These are phyloP conservation scores for Trametes versicolor DNA, from an alignment of 1,284 basidiomycete species.

Conservation along the genomic window DNA sequence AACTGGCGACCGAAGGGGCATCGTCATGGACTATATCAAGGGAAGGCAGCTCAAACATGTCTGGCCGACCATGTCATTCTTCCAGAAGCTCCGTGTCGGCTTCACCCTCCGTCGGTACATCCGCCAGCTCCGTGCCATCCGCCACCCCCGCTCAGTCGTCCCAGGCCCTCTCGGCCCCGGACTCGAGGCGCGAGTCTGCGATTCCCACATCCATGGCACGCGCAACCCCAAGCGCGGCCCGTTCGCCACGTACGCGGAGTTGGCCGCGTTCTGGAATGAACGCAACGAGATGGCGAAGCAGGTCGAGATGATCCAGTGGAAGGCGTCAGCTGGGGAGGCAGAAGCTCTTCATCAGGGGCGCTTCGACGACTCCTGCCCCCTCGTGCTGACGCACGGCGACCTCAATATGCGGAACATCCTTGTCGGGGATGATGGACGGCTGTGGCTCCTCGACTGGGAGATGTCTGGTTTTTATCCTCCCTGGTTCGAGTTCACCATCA, in stretches of 20 bases:
- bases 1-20: slow-evolving; percentile 5
- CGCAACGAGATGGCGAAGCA: background rate
- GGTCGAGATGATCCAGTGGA: no score
- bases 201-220: slow-evolving; percentile 1
- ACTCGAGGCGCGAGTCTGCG: slow-evolving; percentile 5
- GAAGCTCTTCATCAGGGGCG: background rate
- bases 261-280: slow-evolving; percentile 16
- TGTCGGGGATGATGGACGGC: slow-evolving; percentile 19
- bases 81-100: slow-evolving; percentile 36
- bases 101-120: slow-evolving; percentile 42
- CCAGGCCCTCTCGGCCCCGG: slow-evolving; percentile 26
- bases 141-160: slow-evolving; percentile 1
- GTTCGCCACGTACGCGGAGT: slow-evolving; percentile 13
- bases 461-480: slow-evolving; percentile 25
- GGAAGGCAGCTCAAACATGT: slow-evolving; percentile 35
- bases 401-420: slow-evolving; percentile 33
- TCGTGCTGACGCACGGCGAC: slow-evolving; percentile 42
- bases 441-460: slow-evolving; percentile 32
- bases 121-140: slow-evolving; percentile 37
- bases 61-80: slow-evolving; percentile 38
- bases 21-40: slow-evolving; percentile 39
- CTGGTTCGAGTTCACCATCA: slow-evolving; percentile 27
- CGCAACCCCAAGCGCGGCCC: slow-evolving; percentile 10
- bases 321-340: background rate
- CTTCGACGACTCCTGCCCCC: slow-evolving; percentile 38